Conservation (phyloP, 1,284 basidiomycete genomes). For the Cryptococcus amylolentus region DNA sequence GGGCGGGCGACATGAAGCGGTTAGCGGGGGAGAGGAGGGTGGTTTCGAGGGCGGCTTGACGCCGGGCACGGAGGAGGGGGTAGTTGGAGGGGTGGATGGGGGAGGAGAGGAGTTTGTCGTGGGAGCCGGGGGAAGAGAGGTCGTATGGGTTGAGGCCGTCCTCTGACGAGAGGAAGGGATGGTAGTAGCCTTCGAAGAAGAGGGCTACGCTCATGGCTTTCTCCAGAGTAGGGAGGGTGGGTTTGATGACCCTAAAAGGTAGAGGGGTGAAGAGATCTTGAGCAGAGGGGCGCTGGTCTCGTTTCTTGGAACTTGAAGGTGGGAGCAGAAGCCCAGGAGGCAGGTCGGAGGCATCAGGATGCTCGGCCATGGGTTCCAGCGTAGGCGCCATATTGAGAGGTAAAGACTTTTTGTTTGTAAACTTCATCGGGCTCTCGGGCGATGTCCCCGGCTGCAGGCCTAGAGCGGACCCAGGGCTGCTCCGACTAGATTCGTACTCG, state of each 20-base stretch:
- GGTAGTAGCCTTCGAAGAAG: constrained; percentile 95
- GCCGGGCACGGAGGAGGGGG: constrained; percentile 71
- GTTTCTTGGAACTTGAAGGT: constrained; percentile 3
- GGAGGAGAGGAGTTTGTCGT: constrained; percentile 4
- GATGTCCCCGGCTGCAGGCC: constrained; percentile 15
- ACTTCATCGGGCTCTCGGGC: constrained; percentile 6
- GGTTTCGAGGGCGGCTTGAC: constrained; percentile 77
- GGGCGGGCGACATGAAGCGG: constrained; percentile 65
- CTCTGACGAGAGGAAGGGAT: constrained; percentile 62
- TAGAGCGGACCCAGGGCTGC: neutral
- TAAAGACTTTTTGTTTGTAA: constrained; percentile 10
- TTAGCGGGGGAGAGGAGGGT: constrained; percentile 62
- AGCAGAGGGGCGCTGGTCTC: constrained; percentile 9
- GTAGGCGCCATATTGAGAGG: constrained; percentile 1
- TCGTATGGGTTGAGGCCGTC: too few relatives aligned
- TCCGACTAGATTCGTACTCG: constrained; percentile 3
- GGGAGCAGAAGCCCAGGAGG: neutral
- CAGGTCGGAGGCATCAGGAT: constrained; percentile 2
- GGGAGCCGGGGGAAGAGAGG: constrained; percentile 17
- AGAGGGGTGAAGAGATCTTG: constrained; percentile 14
- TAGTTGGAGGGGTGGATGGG: constrained; percentile 59
- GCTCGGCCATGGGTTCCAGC: neutral
- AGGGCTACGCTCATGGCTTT: constrained; percentile 88
- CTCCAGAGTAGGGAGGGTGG: constrained; percentile 85
- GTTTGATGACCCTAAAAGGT: constrained; percentile 57